Percentiles rank a stretch among this genome's conserved stretches.
phyloP scores from a whole-genome alignment of 139 green algal species.

The Auxenochlorella pyrenoidosa region DNA sequence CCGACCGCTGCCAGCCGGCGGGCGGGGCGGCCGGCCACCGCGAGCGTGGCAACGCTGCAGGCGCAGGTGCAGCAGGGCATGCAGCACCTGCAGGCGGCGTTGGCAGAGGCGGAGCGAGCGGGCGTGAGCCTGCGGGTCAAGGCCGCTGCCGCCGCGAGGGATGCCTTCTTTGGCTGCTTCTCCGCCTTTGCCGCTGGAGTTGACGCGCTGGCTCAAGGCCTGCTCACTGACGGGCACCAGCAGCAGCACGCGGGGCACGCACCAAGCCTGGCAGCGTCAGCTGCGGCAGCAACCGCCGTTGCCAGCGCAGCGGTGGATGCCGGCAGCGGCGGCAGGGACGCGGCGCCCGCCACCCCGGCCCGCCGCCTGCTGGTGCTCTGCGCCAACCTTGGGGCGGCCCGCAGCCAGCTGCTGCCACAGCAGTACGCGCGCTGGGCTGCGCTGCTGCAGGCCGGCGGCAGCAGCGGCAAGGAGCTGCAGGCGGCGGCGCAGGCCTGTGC shows the following conservation, averaged over 20 bases:
- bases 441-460: constrained; percentile 11
- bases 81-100: constrained; percentile 36
- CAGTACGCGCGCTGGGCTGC: neutral
- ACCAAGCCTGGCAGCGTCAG: constrained; percentile 7
- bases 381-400: constrained; percentile 6
- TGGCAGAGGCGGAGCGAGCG: constrained; percentile 14
- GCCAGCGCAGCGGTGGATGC: too few species aligned
- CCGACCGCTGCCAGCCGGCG: constrained; percentile 15
- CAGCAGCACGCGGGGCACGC: neutral
- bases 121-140: constrained; percentile 2
- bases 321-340: neutral
- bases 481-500: neutral
- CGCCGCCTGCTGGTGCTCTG: constrained; percentile 27
- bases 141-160: neutral
- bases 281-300: neutral
- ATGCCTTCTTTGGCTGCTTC: constrained; percentile 46
- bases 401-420: constrained; percentile 18
- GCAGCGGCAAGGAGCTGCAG: constrained; percentile 20
- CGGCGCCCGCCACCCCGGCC: neutral
- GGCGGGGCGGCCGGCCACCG: neutral
- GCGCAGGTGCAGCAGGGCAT: constrained; percentile 25
- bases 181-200: constrained; percentile 1
- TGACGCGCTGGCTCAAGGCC: neutral
- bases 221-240: neutral
- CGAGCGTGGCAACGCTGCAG: constrained; percentile 15